Percentiles rank a stretch among this genome's conserved stretches.
These are phyloP conservation scores for Lepiota brunneoincarnata DNA, from an alignment of 768 basidiomycete genomes.

Conservation along the genomic window DNA sequence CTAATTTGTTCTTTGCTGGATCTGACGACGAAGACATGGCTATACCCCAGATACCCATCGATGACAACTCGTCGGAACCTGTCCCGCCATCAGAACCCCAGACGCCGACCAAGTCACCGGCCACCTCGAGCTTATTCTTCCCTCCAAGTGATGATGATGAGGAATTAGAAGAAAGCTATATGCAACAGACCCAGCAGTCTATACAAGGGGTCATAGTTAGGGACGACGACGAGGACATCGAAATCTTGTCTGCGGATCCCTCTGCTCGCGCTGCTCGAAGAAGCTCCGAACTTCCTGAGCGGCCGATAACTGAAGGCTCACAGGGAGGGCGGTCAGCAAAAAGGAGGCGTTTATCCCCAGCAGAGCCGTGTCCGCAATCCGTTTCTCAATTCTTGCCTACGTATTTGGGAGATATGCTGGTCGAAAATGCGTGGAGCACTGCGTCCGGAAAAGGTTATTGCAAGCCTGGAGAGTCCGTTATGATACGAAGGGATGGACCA, in stretches of 20 bases:
- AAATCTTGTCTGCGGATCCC: conserved; percentile 19
- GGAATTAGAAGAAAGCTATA: conserved; percentile 11
- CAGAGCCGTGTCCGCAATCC: conserved; percentile 16
- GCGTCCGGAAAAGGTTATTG: conserved; percentile 72
- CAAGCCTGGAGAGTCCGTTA: conserved; percentile 57
- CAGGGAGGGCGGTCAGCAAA: conserved; percentile 53
- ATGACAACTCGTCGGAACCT: conserved; percentile 12
- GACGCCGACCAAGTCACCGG: conserved; percentile 17
- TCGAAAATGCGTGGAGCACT: conserved; percentile 78
- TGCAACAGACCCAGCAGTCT: conserved; percentile 4
- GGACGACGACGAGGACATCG: conserved; percentile 32
- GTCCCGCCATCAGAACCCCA: conserved; percentile 5
- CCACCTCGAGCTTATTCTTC: conserved; percentile 21
- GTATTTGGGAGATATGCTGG: conserved; percentile 67
- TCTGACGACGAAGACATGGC: conserved; percentile 46
- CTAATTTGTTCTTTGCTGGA: conserved; percentile 55
- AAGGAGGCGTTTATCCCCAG: conserved; percentile 16
- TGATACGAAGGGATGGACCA: conserved; percentile 52
- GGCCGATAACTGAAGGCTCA: conserved; percentile 20
- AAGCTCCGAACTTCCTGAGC: conserved; percentile 35
- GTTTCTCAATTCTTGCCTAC: conserved; percentile 23
- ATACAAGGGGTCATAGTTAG: conserved; percentile 10
- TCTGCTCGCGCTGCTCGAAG: background rate
- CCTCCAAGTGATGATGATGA: conserved; percentile 30
- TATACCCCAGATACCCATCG: conserved; percentile 1